Evolutionary conservation across 768 basidiomycete species (phyloP).

Genomic region (Amanita molliuscula): DNA sequence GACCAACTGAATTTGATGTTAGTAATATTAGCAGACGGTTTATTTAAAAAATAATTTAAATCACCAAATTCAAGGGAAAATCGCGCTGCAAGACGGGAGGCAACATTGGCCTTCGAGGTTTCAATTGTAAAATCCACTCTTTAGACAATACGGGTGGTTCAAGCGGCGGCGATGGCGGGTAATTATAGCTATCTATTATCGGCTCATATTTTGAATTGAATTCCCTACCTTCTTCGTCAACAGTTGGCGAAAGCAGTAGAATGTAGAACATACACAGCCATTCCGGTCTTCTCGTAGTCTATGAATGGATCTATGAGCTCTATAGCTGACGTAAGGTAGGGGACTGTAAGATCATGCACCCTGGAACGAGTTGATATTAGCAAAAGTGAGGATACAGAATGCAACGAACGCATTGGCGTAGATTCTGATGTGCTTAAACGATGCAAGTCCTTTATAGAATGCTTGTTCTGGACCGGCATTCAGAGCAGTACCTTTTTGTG

Average conservation of each 20-base stretch:
- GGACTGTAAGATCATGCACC: slow-evolving; percentile 70
- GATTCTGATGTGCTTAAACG: slow-evolving; percentile 60
- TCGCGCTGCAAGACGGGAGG: slow-evolving; percentile 48
- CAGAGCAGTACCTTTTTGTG: background rate
- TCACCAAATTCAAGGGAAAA: slow-evolving; percentile 67
- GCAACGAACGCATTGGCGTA: slow-evolving; percentile 72
- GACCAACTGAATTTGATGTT: slow-evolving; percentile 29
- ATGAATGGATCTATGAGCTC: slow-evolving; percentile 59
- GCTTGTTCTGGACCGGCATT: slow-evolving; percentile 39
- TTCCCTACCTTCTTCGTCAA: slow-evolving; percentile 27
- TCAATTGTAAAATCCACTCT: slow-evolving; percentile 34
- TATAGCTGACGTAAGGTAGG: slow-evolving; percentile 71
- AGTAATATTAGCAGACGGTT: background rate
- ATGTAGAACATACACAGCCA: slow-evolving; percentile 43
- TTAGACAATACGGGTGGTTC: slow-evolving; percentile 29
- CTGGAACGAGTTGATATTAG: slow-evolving; percentile 19
- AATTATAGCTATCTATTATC: slow-evolving; percentile 41
- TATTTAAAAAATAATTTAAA: background rate
- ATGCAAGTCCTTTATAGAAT: slow-evolving; percentile 63
- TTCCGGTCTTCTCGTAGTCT: slow-evolving; percentile 41
- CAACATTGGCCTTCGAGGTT: slow-evolving; percentile 31
- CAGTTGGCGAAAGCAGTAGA: background rate
- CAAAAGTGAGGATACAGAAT: background rate
- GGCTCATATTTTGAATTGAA: slow-evolving; percentile 46
- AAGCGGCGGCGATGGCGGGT: slow-evolving; percentile 28